Percentiles rank a stretch among this genome's conserved stretches.
Conservation (phyloP, 2,329 filamentous ascomycete species). For the Epichloe bromicola region DNA sequence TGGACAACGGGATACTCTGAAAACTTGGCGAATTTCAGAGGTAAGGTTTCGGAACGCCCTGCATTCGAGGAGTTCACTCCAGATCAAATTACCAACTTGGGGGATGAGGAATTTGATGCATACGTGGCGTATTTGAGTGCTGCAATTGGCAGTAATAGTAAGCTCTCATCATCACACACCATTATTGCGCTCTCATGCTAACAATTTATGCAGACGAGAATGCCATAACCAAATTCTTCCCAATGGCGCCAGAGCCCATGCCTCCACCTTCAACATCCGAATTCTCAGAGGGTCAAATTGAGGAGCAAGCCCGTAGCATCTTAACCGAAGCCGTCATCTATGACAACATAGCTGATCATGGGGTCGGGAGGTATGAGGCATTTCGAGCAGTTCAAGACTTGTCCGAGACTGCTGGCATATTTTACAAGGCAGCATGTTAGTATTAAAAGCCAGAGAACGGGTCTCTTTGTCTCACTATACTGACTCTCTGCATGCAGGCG, state of each 20-base stretch:
- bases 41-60: constrained; percentile 5
- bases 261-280: constrained; percentile 10
- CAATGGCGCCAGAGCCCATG: constrained; percentile 13
- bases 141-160: constrained; percentile 21
- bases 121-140: constrained; percentile 41
- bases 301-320: constrained; percentile 11
- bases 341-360: not conserved
- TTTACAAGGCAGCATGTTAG: constrained; percentile 23
- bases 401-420: constrained; percentile 14
- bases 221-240: constrained; percentile 22
- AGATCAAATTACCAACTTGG: constrained; percentile 49
- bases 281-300: constrained; percentile 14
- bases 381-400: constrained; percentile 21
- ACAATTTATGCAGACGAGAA: constrained; percentile 13
- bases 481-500: constrained; percentile 13
- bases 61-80: constrained; percentile 44
- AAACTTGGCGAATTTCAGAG: constrained; percentile 7
- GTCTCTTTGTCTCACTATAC: not conserved
- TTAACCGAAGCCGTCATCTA: constrained; percentile 10
- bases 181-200: not conserved
- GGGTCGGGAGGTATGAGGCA: constrained; percentile 15
- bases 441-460: not conserved
- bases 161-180: constrained; percentile 1
- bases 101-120: constrained; percentile 43
- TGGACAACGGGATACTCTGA: constrained; percentile 46